phyloP scores from a whole-genome alignment of 129 eudicot species.

The Calendula officinalis region DNA sequence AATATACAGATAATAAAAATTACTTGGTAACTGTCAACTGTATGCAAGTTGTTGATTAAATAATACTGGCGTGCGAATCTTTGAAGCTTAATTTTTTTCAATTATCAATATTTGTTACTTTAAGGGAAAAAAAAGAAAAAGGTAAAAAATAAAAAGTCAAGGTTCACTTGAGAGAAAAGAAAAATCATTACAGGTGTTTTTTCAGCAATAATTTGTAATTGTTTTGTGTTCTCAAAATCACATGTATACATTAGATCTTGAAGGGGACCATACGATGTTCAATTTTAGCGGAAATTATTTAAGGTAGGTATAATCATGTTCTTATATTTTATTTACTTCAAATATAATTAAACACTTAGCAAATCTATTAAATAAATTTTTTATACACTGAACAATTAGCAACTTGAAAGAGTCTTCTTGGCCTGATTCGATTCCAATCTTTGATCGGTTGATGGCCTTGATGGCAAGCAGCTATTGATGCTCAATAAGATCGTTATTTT shows the following conservation, averaged over 20 bases:
- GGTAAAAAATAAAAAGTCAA: conserved; percentile 19
- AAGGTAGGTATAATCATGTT: too few species aligned
- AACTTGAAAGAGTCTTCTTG: too few species aligned
- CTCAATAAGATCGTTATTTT: too few species aligned
- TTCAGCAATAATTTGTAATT: not conserved
- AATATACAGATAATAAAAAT: not conserved
- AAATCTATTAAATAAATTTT: too few species aligned
- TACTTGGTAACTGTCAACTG: conserved; percentile 35
- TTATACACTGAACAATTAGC: too few species aligned
- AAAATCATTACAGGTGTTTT: conserved; percentile 23
- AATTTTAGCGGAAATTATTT: too few species aligned
- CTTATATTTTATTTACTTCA: too few species aligned
- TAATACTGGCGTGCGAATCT: conserved; percentile 35
- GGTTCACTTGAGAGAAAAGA: conserved; percentile 20
- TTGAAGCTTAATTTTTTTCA: not conserved
- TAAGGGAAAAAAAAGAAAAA: not conserved
- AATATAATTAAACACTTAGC: too few species aligned
- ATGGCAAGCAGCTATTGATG: too few species aligned
- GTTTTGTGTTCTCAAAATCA: conserved; percentile 21
- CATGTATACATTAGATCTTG: conserved; percentile 21
- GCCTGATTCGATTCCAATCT: too few species aligned
- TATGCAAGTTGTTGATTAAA: conserved; percentile 23
- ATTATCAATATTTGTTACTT: conserved; percentile 1
- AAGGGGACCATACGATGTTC: conserved; percentile 11
- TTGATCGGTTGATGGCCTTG: too few species aligned